A percentile compares a stretch with the other conserved stretches of the same genome.
Conservation (phyloP, 441 rosid genomes). For the Adansonia rubrostipa region DNA sequence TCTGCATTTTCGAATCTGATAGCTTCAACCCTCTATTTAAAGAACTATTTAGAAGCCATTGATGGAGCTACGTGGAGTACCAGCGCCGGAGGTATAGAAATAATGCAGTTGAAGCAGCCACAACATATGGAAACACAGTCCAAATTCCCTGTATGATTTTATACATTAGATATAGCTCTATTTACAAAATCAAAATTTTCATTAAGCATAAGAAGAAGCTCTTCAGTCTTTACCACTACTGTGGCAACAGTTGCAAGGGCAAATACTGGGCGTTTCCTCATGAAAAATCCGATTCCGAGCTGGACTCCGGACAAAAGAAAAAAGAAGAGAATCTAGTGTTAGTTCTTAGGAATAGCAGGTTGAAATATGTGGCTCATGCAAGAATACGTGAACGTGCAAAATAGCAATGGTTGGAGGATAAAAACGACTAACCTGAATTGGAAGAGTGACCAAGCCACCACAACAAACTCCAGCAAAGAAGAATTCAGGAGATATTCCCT, state of each 20-base stretch:
- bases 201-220: not conserved
- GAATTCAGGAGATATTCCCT: conserved; percentile 76
- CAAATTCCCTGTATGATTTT: conserved; percentile 65
- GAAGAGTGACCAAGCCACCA: conserved; percentile 86
- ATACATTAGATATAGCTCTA: conserved; percentile 22
- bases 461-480: conserved; percentile 93
- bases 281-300: conserved; percentile 71
- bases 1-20: not conserved
- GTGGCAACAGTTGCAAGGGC: conserved; percentile 84
- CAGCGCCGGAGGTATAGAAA: conserved; percentile 51
- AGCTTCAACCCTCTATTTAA: not conserved
- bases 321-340: conserved; percentile 14
- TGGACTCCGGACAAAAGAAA: conserved; percentile 34
- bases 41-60: not conserved
- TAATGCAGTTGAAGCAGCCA: conserved; percentile 73
- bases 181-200: not conserved
- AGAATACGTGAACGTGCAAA: not conserved
- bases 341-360: conserved; percentile 23
- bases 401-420: not conserved
- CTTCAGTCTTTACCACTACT: conserved; percentile 56
- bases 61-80: conserved; percentile 39
- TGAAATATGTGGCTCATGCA: not conserved
- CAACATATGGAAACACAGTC: conserved; percentile 72
- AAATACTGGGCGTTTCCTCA: conserved; percentile 74
- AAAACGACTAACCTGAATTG: conserved; percentile 58